Evolutionary conservation across 2,329 filamentous ascomycete genomes (phyloP).

Genomic region (Beauveria sp.): DNA sequence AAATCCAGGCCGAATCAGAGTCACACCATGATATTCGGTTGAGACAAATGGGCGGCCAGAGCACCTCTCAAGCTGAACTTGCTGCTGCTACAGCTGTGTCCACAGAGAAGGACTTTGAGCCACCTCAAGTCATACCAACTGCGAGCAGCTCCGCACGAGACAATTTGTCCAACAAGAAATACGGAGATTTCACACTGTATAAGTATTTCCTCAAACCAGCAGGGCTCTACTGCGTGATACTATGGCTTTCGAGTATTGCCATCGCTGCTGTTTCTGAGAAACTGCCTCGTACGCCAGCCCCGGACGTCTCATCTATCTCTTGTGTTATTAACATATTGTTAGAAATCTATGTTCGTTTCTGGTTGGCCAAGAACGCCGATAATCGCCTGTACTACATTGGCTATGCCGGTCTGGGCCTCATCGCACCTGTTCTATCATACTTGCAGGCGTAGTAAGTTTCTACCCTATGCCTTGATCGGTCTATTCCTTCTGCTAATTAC

Average conservation of each 20-base stretch:
- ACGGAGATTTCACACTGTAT: slow-evolving; percentile 1
- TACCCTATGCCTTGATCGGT: too few species aligned
- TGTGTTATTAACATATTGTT: neutral
- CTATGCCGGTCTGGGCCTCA: neutral
- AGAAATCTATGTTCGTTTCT: slow-evolving; percentile 1
- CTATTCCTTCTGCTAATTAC: too few species aligned
- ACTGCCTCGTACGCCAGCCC: neutral
- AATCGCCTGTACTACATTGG: slow-evolving; percentile 11
- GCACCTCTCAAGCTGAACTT: neutral
- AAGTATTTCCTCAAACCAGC: slow-evolving; percentile 1
- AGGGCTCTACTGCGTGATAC: neutral
- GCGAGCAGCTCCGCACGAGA: neutral
- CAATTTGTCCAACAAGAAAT: neutral
- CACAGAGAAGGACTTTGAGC: neutral
- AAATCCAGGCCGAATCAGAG: neutral
- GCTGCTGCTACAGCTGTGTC: neutral
- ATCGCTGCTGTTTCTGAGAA: neutral
- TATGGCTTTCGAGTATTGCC: neutral
- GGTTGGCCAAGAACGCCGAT: slow-evolving; percentile 9
- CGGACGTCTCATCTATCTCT: too few species aligned
- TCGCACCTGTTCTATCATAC: neutral
- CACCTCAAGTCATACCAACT: neutral
- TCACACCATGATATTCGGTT: neutral
- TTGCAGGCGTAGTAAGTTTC: neutral
- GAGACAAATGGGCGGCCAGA: neutral